Conservation (phyloP, 2,329 filamentous ascomycete species). For the Alternaria metachromatica region DNA sequence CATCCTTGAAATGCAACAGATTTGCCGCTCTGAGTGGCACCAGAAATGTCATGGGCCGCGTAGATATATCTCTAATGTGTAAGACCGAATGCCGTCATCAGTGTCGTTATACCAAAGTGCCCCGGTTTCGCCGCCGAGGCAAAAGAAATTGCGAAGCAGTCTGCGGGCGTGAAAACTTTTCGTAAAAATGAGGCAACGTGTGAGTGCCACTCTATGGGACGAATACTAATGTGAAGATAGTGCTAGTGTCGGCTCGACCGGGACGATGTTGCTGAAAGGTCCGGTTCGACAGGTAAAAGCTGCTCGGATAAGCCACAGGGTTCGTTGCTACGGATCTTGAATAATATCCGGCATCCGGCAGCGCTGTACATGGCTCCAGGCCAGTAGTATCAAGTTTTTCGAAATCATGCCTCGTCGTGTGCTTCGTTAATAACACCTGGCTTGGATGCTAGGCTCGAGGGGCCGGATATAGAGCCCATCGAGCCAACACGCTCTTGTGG, state of each 20-base stretch:
- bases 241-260: constrained; percentile 2
- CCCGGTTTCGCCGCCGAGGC: constrained; percentile 5
- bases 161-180: constrained; percentile 20
- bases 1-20: constrained; percentile 22
- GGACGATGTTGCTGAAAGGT: neutral
- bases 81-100: constrained; percentile 19
- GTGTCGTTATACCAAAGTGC: constrained; percentile 19
- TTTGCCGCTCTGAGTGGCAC: constrained; percentile 3
- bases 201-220: constrained; percentile 1
- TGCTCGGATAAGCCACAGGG: constrained; percentile 3
- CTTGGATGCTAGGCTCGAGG: constrained; percentile 41
- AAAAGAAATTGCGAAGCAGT: constrained; percentile 11
- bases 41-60: neutral
- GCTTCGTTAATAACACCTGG: constrained; percentile 48
- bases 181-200: constrained; percentile 2
- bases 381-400: neutral
- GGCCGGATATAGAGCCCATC: constrained; percentile 39
- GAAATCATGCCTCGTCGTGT: constrained; percentile 47
- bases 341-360: neutral
- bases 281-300: constrained; percentile 1
- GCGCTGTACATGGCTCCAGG: constrained; percentile 7
- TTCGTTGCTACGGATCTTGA: neutral
- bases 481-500: constrained; percentile 53
- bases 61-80: constrained; percentile 1
- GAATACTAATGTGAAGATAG: constrained; percentile 1